Evolutionary conservation across 139 green algal genomes (phyloP), one percentile per base, ranked within the genome.

Genomic region (Diplosphaera chodatii): DNA sequence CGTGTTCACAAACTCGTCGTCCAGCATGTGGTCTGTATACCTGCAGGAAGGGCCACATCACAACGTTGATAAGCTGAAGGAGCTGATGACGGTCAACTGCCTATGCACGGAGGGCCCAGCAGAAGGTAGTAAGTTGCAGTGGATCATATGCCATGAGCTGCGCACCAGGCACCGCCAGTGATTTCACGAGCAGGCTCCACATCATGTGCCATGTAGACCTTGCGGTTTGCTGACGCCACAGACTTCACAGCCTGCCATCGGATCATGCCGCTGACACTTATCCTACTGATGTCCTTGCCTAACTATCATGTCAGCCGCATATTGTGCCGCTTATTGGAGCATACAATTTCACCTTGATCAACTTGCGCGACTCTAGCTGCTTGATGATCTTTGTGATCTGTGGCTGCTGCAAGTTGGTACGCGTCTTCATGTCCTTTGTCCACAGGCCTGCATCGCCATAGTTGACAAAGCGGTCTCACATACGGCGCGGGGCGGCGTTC

Each of bases 161-260:
- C 80, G 30, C 67, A 94, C 90, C 93, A 98, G 25, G 93, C 90
- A 10, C 94, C 94, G 20, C 94, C 94, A 18, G 94, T 99, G 41
- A 99, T 86, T 73, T 99, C 93, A 10, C 83, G 70, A 32, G 82
- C 84, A 3, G 94, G 93, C 74, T 98, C 90, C 69, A 98, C 78
- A 80, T 96, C 90, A 29, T 72, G 83, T 22, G 93, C 75, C 91
- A 99, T 98, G 88, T 96, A 98, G 16, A 98, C 84, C 86, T 97
- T 96, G 23, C 83, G 73, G 55, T 84, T 92, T 34, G 67, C 55
- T n/a, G 90, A 87, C 70, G 87, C 83, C 1, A 94, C 84, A 33
- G 78, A 88, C 79, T 94, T 95, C 29, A 96, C 84, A 30, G 65
- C 72, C 48, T 59, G 48, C n/a, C n/a, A n/a, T n/a, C n/a, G n/a